These are phyloP conservation scores for Emergomyces orientalis DNA, from an alignment of 2,329 filamentous ascomycete species.

Conservation along the genomic window DNA sequence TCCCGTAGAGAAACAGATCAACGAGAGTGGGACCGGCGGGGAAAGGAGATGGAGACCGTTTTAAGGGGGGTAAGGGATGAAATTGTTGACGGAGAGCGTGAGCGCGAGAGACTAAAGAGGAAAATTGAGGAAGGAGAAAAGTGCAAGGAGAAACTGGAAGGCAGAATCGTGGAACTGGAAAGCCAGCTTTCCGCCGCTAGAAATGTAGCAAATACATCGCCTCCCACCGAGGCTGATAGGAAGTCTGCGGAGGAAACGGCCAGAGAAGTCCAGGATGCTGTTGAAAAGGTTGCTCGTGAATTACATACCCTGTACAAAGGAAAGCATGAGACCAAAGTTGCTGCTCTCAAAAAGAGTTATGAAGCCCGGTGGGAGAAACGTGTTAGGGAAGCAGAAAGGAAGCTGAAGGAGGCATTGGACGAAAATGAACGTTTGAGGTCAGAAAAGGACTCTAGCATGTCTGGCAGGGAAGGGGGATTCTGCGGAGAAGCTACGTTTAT, in stretches of 20 bases:
- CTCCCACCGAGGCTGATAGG: conserved; percentile 24
- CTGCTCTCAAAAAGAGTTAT: conserved; percentile 72
- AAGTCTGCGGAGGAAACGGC: conserved; percentile 42
- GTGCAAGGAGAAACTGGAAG: conserved; percentile 37
- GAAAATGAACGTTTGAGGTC: conserved; percentile 67
- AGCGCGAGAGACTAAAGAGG: conserved; percentile 67
- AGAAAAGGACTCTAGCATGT: conserved; percentile 57
- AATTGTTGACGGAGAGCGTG: conserved; percentile 65
- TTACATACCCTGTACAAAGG: conserved; percentile 89
- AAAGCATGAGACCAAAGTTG: conserved; percentile 94
- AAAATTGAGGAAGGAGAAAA: conserved; percentile 70
- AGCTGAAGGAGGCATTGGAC: conserved; percentile 57
- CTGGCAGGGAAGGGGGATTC: conserved; percentile 41
- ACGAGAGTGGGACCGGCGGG: conserved; percentile 73
- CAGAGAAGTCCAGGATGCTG: conserved; percentile 69
- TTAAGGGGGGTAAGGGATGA: conserved; percentile 73
- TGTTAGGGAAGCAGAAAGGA: conserved; percentile 64
- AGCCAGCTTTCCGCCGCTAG: conserved; percentile 38
- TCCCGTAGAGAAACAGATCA: conserved; percentile 65
- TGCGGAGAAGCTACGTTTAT: conserved; percentile 39
- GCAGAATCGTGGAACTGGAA: conserved; percentile 38
- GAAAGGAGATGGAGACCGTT: conserved; percentile 75
- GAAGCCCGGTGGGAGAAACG: conserved; percentile 85
- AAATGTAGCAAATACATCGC: conserved; percentile 27
- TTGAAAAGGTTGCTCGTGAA: conserved; percentile 88